These are phyloP conservation scores for Anthracocystis setariae DNA, from an alignment of 1,284 basidiomycete genomes.

Conservation along the genomic window DNA sequence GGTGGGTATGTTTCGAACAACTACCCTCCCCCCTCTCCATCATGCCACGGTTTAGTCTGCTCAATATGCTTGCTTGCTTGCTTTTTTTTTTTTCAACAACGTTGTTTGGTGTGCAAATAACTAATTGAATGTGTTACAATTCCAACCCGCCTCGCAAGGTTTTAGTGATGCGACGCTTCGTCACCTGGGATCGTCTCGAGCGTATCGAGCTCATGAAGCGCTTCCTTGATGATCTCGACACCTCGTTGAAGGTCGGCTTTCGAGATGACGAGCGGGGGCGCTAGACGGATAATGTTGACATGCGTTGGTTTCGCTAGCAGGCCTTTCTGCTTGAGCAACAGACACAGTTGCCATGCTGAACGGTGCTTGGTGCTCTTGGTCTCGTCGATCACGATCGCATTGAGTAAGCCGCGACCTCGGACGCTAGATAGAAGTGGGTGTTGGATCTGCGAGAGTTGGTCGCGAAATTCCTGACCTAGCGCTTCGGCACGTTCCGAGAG, in stretches of 20 bases:
- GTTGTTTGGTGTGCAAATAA: no score
- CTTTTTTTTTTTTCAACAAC: no score
- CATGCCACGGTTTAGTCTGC: no score
- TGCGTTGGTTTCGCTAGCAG: conserved; percentile 96
- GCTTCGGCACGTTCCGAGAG: conserved; percentile 80
- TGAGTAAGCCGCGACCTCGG: conserved; percentile 86
- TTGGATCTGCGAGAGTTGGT: conserved; percentile 59
- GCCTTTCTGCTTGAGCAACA: conserved; percentile 88
- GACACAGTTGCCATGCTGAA: conserved; percentile 94
- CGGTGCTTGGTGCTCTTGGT: conserved; percentile 78
- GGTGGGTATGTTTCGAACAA: no score
- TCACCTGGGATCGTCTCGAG: conserved; percentile 63
- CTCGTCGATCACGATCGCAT: conserved; percentile 94
- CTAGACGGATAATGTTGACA: conserved; percentile 94
- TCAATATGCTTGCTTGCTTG: no score
- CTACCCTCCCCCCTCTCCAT: no score
- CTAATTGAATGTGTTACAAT: no score
- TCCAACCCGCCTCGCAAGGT: background rate
- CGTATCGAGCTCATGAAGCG: conserved; percentile 80
- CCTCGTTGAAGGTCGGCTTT: conserved; percentile 83
- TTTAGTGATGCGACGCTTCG: conserved; percentile 15
- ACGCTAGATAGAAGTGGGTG: conserved; percentile 77
- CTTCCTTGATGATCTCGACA: conserved; percentile 80
- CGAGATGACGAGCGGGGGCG: conserved; percentile 90
- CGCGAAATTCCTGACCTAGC: conserved; percentile 81